Percentiles rank a stretch among this genome's conserved stretches.
phyloP scores from a whole-genome alignment of 202 grass and related monocot genomes.

The Panicum hallii region DNA sequence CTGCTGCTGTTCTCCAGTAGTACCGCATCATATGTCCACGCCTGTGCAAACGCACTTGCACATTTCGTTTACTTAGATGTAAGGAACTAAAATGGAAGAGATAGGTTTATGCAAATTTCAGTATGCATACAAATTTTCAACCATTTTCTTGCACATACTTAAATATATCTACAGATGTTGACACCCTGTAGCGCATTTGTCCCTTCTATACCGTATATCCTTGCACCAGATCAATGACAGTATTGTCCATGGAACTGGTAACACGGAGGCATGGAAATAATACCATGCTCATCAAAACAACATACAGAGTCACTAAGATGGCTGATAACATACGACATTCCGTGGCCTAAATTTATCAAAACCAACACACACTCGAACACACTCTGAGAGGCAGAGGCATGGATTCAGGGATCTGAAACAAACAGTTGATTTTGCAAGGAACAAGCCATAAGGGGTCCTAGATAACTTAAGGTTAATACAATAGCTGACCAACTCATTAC shows the following conservation, averaged over 20 bases:
- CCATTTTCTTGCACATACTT: neutral
- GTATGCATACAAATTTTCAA: neutral
- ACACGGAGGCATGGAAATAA: constrained; percentile 23
- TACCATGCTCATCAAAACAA: constrained; percentile 14
- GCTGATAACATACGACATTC: neutral
- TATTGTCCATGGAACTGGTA: constrained; percentile 18
- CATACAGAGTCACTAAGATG: neutral
- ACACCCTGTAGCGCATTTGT: neutral
- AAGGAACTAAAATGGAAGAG: constrained; percentile 1
- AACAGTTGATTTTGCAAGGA: neutral
- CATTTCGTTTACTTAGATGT: neutral
- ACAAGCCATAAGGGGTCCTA: constrained; percentile 1
- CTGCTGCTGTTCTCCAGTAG: neutral
- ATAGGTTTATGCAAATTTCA: constrained; percentile 8
- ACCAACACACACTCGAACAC: neutral
- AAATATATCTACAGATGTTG: neutral
- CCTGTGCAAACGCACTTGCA: neutral
- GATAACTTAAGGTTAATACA: neutral
- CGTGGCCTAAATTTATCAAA: constrained; percentile 2
- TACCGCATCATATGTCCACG: neutral
- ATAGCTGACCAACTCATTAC: neutral
- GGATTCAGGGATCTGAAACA: constrained; percentile 20
- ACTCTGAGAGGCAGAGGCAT: neutral
- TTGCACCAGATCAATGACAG: neutral
- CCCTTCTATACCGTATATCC: neutral